Percentiles rank a stretch among this genome's conserved stretches.
Evolutionary conservation across 805 yeast genomes (phyloP).

Genomic region (Debaryomyces maramus): DNA sequence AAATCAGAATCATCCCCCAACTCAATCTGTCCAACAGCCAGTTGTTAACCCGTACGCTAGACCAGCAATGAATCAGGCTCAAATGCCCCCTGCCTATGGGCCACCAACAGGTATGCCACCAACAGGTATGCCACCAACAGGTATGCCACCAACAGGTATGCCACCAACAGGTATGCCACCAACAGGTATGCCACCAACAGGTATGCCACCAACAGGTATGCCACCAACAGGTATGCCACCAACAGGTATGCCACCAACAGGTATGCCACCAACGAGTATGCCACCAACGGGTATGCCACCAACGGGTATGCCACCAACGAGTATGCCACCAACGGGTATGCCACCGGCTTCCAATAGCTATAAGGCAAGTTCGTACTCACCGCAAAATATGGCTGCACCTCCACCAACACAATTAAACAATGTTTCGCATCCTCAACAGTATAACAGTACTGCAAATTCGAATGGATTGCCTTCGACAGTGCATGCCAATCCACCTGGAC

Average conservation of each 20-base stretch:
- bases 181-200: too few relatives aligned
- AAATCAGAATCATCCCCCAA: conserved; percentile 9
- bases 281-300: neutral
- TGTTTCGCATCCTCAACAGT: neutral
- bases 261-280: too few relatives aligned
- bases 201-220: neutral
- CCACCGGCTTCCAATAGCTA: too few relatives aligned
- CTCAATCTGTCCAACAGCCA: conserved; percentile 15
- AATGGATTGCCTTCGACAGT: too few relatives aligned
- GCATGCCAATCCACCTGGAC: conserved; percentile 5
- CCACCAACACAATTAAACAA: conserved; percentile 2
- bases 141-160: neutral
- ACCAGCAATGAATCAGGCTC: conserved; percentile 9
- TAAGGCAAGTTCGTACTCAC: too few relatives aligned
- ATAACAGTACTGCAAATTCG: neutral
- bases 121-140: neutral
- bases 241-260: conserved; percentile 4
- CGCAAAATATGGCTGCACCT: conserved; percentile 4
- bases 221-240: conserved; percentile 8
- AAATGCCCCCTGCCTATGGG: conserved; percentile 2
- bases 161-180: too few relatives aligned
- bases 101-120: conserved; percentile 9
- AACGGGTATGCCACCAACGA: neutral
- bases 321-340: too few relatives aligned
- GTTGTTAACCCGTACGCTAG: conserved; percentile 33